phyloP scores from a whole-genome alignment of 345 rosid species.

The Eucalyptus sp. region DNA sequence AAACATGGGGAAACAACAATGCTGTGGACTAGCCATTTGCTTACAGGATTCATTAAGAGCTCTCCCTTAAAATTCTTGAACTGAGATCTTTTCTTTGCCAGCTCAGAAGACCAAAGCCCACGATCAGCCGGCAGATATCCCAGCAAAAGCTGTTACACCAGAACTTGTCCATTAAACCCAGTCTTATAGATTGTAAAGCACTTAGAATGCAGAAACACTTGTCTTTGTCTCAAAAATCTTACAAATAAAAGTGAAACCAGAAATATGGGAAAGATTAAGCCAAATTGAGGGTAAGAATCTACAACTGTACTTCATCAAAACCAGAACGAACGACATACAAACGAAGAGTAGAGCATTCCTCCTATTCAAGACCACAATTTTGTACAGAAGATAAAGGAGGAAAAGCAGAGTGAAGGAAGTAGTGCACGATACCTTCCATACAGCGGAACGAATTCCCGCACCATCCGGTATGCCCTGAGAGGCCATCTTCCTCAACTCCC shows the following conservation, averaged over 20 bases:
- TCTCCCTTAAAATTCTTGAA: conserved; percentile 84
- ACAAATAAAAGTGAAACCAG: neutral
- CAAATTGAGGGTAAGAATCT: neutral
- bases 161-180: neutral
- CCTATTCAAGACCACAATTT: neutral
- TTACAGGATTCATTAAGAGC: conserved; percentile 92
- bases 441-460: conserved; percentile 71
- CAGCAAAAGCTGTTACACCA: conserved; percentile 51
- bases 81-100: conserved; percentile 84
- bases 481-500: conserved; percentile 70
- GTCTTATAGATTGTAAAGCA: neutral
- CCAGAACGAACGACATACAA: neutral
- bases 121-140: conserved; percentile 83
- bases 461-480: conserved; percentile 87
- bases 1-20: neutral
- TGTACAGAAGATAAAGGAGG: neutral
- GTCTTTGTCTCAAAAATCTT: neutral
- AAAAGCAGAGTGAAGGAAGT: neutral
- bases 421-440: conserved; percentile 62
- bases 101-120: conserved; percentile 63
- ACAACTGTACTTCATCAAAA: neutral
- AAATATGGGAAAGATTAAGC: neutral
- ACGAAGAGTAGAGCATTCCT: neutral
- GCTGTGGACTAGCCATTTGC: conserved; percentile 1
- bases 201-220: neutral